Base-by-base conservation (phyloP, 805 yeast genomes). In the Candida ipomoeae region DNA sequence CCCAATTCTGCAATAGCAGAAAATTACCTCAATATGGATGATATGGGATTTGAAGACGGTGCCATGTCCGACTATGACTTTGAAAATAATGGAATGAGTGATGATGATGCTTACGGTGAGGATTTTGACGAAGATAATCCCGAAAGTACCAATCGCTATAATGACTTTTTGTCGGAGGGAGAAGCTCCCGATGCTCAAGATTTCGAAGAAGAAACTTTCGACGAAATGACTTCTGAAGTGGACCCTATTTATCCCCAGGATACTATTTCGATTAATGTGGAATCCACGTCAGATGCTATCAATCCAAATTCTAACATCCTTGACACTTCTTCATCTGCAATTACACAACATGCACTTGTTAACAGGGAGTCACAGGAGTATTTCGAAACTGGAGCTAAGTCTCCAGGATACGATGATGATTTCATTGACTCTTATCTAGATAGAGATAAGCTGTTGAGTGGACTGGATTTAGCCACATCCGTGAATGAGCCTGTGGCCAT, bases 31-130 rank as follows among this genome's bases (percentile, higher is more conserved):
- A 60, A 56, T 44, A 62, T 68, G 36, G 58, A 62, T 15, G 73
- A 70, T 40, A 53, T 65, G 38, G 67, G 64, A 2, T 65, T 62
- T 48, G 74, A 67, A 47, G 72, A 66, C 23, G 54, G 43, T 14
- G 68, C 63, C 6, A 58, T 58, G 35, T 65, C 71, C 6, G 76
- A 69, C 51, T 73, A 73, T 46, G 78, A 73, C 50, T 73, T 63
- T 55, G 78, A 73, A 40, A 72, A 73, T 54, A 73, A 73, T 50
- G 77, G 78, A 1, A 49, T 69, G 46, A 71, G 62, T 15, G 71
- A 69, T 34, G 58, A 48, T 15, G 56, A 42, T 13, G 57, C 46
- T 14, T 59, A 54, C 33, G 56, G 40, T 10, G 56, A 48, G 13
- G 58, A 53, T 31, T 63, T 59, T 18, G 61, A 40, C 11, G 66